Evolutionary conservation across 495 filamentous ascomycete genomes (phyloP), one percentile per base, ranked within the genome.

Genomic region (Aspergillus incahuasiensis): DNA sequence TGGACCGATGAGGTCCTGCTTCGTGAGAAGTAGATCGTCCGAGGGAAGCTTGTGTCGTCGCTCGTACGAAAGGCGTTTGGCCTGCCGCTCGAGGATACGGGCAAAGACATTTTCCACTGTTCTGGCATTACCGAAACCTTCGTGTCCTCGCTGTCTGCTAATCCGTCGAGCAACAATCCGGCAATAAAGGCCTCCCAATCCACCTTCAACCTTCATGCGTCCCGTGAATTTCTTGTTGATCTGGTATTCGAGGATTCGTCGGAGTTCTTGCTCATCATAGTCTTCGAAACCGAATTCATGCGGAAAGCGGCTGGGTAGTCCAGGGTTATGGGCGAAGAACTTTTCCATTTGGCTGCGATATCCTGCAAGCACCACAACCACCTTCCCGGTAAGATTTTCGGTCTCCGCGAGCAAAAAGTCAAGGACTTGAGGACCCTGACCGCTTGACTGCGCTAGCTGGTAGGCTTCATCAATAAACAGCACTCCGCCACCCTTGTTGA

Each of bases 391-490:
- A 16, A 83, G 71, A 40, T 90, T 89, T 65, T 92, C 88, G 25
- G 91, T 79, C 58, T 91, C 87, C 0, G 84, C 81, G 0, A 95
- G 78, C 0, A 92, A 72, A 55, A 83, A 90, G 55, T 92, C 87
- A 9, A 95, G 75, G 1, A 90, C 88, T 25, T 79, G 75, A 0
- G 65, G 64, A 0, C 89, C 88, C 4, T 75, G 79, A 28, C 60
- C 55, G 25, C 66, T 77, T 22, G 68, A 63, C 11, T 63, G 64
- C 0, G 74, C 68, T 0, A 92, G 74, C 63, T 90, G 86, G 63
- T 91, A 91, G 0, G 88, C 88, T 68, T 92, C 88, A 52, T 92
- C 88, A 15, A 91, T 82, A 60, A 86, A 78, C 55, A 90, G 41
- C 48, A 76, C 82, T 0, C 90, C 90, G 15, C 90, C 90, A 0